Base-by-base conservation (phyloP, 148 eudicot genomes). In the Spergularia bocconei region DNA sequence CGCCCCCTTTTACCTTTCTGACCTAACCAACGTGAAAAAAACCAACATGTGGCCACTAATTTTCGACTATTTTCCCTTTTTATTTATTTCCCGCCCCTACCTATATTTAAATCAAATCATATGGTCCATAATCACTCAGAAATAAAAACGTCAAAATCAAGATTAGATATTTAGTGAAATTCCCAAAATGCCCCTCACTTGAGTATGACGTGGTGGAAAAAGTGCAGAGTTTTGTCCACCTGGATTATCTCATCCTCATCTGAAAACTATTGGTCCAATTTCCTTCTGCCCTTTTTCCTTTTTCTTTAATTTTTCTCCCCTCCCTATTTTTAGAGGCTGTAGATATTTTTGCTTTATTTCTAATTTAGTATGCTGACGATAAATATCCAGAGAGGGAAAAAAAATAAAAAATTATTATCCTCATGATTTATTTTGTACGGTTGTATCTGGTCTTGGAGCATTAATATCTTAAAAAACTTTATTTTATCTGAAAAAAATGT, bases 201-300 rank as follows among this genome's bases (percentile, higher is more conserved):
- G 11, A 61, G 25, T 68, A 11, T 68, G 67, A 76, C 51, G 68
- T 76, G 79, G 68, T 57, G 1, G 44, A n/a, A 76, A 29, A 76
- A 76, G 78, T 76, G 74, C 74, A 69, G 11, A 33, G 0, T 13
- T 64, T 38, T 48, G 21, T 60, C 73, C 60, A 59, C 67, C 14
- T 60, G 73, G 79, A 59, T 55, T 76, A 12, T 6, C 5, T 23
- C 19, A 60, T 51, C 47, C 65, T 44, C 69, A 65, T 66, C 41
- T 65, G 13, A 17, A 13, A 2, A 36, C 23, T 61, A 12, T 15
- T 6, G n/a, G n/a, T 8, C 25, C 47, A n/a, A 20, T 6, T 50
- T 11, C 29, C 3, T 50, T 11, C 29, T 29, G 51, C 59, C 54
- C 70, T 33, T 55, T 70, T 44, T 55, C 41, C 13, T 13, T 67